Percentiles rank a stretch among this genome's conserved stretches.
Conservation (phyloP, 2,329 filamentous ascomycete genomes). For the Paramyrothecium roridum region DNA sequence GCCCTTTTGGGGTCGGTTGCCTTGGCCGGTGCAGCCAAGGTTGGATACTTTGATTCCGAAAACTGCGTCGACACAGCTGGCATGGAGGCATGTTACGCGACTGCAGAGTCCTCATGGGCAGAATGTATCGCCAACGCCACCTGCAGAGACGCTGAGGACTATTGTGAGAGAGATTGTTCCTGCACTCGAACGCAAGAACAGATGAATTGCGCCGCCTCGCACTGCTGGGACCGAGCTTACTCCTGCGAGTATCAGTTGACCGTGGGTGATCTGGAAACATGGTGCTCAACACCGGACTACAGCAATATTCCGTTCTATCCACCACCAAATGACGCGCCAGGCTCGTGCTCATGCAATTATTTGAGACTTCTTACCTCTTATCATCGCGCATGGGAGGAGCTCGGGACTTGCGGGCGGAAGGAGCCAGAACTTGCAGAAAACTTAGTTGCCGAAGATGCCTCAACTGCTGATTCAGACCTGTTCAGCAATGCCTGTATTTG, state of each 20-base stretch:
- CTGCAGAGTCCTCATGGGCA: not conserved
- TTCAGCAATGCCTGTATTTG: not conserved
- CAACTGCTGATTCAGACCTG: not conserved
- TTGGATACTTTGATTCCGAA: slow-evolving; percentile 2
- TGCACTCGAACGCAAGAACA: not conserved
- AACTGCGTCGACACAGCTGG: slow-evolving; percentile 1
- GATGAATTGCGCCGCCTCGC: slow-evolving; percentile 3
- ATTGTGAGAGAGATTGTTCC: slow-evolving; percentile 3
- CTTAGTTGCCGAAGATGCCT: not conserved
- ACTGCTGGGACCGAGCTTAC: slow-evolving; percentile 7
- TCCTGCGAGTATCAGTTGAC: slow-evolving; percentile 6
- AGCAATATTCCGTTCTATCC: slow-evolving; percentile 4
- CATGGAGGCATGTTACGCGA: slow-evolving; percentile 2
- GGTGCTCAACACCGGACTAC: not conserved
- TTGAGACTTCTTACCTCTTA: slow-evolving; percentile 1
- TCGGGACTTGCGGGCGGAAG: not conserved
- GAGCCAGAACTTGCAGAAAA: not conserved
- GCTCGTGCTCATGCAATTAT: slow-evolving; percentile 4
- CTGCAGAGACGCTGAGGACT: not conserved
- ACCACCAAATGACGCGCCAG: slow-evolving; percentile 2
- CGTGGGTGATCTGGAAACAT: not conserved
- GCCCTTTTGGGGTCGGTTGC: not conserved
- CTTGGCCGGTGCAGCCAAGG: not conserved
- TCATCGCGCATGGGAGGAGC: not conserved
- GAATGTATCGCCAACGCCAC: slow-evolving; percentile 3